Evolutionary conservation across 176 grass and related monocot genomes (phyloP).

Genomic region (Hordeum marinum): DNA sequence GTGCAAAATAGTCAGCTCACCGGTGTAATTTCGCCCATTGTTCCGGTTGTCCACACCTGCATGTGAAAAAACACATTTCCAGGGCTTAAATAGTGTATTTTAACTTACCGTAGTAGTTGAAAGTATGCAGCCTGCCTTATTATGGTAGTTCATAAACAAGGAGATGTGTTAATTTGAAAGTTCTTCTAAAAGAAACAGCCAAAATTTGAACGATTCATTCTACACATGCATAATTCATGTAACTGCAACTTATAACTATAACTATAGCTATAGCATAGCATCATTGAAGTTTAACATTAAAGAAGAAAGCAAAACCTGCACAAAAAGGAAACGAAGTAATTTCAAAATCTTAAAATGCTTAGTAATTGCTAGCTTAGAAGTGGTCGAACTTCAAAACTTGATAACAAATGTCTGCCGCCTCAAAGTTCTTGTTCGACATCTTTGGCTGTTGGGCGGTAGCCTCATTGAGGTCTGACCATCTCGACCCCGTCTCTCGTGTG

Average conservation of each 20-base stretch:
- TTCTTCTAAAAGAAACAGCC: neutral
- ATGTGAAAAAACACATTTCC: conserved; percentile 23
- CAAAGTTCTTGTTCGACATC: no score
- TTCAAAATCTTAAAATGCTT: neutral
- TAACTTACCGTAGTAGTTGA: neutral
- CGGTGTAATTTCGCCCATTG: conserved; percentile 98
- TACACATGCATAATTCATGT: neutral
- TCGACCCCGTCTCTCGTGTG: no score
- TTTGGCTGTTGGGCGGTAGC: no score
- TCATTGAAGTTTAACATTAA: neutral
- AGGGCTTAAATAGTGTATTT: neutral
- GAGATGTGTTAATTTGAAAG: neutral
- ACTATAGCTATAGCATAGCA: neutral
- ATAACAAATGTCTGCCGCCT: no score
- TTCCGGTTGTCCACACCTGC: conserved; percentile 99
- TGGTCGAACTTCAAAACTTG: no score
- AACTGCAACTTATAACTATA: neutral
- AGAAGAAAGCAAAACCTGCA: neutral
- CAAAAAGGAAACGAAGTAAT: neutral
- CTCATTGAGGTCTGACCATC: no score
- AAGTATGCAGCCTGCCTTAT: neutral
- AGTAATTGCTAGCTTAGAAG: no score
- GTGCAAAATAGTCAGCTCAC: conserved; percentile 37
- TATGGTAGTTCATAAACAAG: neutral
- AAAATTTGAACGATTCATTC: neutral